phyloP scores from a whole-genome alignment of 164 flowering plant genomes.

The Liriodendron chinense region DNA sequence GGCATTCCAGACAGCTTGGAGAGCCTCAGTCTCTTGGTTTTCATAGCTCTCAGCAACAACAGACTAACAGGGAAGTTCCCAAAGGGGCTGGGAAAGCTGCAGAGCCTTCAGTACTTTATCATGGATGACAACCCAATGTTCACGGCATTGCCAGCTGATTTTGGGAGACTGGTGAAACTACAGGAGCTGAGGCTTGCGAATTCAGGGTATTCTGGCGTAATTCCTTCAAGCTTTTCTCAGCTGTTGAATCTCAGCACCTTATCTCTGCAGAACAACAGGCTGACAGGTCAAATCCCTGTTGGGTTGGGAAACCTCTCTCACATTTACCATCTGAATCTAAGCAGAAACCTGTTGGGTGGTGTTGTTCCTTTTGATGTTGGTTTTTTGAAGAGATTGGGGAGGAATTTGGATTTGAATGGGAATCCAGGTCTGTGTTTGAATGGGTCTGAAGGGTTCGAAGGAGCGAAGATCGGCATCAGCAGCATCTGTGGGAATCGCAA shows the following conservation, averaged over 20 bases:
- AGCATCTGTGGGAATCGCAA: constrained; percentile 35
- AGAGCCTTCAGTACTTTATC: constrained; percentile 66
- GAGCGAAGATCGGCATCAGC: constrained; percentile 40
- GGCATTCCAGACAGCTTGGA: constrained; percentile 48
- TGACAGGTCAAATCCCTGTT: constrained; percentile 63
- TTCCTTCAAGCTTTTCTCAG: constrained; percentile 48
- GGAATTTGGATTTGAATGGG: constrained; percentile 43
- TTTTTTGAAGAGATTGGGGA: constrained; percentile 64
- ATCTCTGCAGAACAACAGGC: constrained; percentile 63
- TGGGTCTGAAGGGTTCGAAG: constrained; percentile 34
- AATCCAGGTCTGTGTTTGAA: constrained; percentile 67
- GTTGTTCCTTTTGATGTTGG: constrained; percentile 64
- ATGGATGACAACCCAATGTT: constrained; percentile 85
- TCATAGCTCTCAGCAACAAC: constrained; percentile 75
- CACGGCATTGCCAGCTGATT: constrained; percentile 45
- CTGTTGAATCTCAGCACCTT: constrained; percentile 61
- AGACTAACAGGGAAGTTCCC: constrained; percentile 52
- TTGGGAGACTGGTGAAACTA: constrained; percentile 53
- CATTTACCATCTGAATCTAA: constrained; percentile 77
- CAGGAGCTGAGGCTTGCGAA: constrained; percentile 80
- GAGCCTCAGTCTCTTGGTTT: constrained; percentile 45
- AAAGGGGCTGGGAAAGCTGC: constrained; percentile 41
- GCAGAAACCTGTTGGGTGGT: constrained; percentile 66
- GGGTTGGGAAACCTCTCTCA: constrained; percentile 49
- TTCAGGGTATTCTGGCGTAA: constrained; percentile 61